These are phyloP conservation scores for Rubia peregrina DNA, from an alignment of 305 asterid genomes.

Conservation along the genomic window DNA sequence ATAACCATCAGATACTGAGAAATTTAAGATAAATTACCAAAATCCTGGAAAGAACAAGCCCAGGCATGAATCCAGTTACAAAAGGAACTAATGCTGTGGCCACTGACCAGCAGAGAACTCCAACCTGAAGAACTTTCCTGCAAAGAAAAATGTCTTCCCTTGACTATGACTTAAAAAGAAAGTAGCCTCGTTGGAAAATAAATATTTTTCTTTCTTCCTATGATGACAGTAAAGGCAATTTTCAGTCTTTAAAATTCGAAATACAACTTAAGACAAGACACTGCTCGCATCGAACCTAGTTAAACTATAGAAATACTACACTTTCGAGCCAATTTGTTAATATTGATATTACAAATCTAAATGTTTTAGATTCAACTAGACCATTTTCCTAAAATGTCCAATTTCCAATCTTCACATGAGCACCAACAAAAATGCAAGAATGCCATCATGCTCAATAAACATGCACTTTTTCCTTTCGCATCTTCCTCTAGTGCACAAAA, in stretches of 20 bases:
- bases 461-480: background rate
- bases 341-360: background rate
- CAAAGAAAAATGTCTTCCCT: constrained; percentile 14
- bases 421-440: background rate
- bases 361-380: background rate
- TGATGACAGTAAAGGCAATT: background rate
- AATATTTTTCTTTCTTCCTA: background rate
- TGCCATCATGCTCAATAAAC: background rate
- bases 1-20: background rate
- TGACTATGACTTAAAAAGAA: constrained; percentile 11
- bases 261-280: background rate
- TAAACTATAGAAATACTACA: background rate
- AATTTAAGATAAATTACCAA: constrained; percentile 47
- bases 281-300: background rate
- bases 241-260: background rate
- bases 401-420: background rate
- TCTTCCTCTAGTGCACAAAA: background rate
- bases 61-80: constrained; percentile 92
- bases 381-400: background rate
- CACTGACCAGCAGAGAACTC: constrained; percentile 85
- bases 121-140: constrained; percentile 85
- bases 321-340: background rate
- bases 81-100: constrained; percentile 83
- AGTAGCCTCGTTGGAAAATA: background rate
- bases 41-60: constrained; percentile 78